These are phyloP conservation scores for Bryoglossum gracile DNA, from an alignment of 495 filamentous ascomycete genomes.

Conservation along the genomic window DNA sequence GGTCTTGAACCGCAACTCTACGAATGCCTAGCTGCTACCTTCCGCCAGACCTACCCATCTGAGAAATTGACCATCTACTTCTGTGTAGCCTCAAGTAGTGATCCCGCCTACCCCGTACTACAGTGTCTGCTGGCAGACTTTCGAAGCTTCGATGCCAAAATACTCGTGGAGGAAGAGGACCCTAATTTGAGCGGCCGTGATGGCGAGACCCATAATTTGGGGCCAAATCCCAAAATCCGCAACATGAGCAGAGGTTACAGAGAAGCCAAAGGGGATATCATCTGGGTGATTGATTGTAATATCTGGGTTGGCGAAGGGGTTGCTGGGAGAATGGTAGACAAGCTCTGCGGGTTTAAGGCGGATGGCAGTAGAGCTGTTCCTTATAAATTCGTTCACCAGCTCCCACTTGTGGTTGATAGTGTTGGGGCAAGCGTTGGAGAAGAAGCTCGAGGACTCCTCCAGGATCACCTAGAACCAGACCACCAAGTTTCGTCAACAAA, in stretches of 20 bases:
- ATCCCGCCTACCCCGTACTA: constrained; percentile 73
- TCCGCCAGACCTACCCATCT: constrained; percentile 72
- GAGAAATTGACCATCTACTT: constrained; percentile 74
- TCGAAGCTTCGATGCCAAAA: constrained; percentile 59
- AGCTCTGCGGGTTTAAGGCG: constrained; percentile 60
- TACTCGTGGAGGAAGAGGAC: constrained; percentile 87
- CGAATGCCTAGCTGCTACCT: constrained; percentile 86
- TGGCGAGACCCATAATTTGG: constrained; percentile 53
- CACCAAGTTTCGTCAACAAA: constrained; percentile 23
- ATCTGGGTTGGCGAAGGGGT: constrained; percentile 82
- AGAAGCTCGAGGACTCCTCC: constrained; percentile 38
- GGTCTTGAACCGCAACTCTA: constrained; percentile 86
- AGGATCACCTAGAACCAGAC: constrained; percentile 7
- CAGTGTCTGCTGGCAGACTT: constrained; percentile 64
- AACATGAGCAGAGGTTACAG: constrained; percentile 94
- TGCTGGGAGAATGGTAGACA: constrained; percentile 78
- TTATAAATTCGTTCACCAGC: constrained; percentile 94
- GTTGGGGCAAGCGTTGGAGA: constrained; percentile 32
- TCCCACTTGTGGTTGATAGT: constrained; percentile 79
- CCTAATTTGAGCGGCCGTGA: constrained; percentile 52
- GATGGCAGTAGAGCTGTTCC: constrained; percentile 36
- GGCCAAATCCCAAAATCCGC: constrained; percentile 96
- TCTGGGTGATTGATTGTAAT: constrained; percentile 97
- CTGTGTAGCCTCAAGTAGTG: constrained; percentile 69
- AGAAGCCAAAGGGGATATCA: constrained; percentile 84